Base-by-base conservation (phyloP, 805 yeast genomes). In the Metschnikowia koreensis region DNA sequence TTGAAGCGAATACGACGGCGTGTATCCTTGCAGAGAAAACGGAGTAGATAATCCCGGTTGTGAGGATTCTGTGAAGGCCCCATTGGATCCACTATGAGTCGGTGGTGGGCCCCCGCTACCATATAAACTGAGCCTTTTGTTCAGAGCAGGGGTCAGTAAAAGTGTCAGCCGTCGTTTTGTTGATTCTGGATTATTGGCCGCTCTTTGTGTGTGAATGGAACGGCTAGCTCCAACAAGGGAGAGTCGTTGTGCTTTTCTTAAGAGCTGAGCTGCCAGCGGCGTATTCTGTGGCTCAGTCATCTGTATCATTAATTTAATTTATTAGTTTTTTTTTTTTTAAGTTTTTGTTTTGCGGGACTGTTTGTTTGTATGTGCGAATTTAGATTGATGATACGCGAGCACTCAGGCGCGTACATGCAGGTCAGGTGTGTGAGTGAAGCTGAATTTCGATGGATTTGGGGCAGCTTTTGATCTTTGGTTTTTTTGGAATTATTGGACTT, bases 71-170 rank as follows among this genome's bases (percentile, higher is more conserved):
- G 39, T 27, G 1, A 16, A 13, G 1, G 38, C 33, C 29, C 29
- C 16, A 16, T 13, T 36, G 29, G 46, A 15, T 12, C 40, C 44
- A 13, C 3, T 13, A 13, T 42, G 39, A 9, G 28, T 15, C 7
- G 31, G 38, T 16, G 34, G n/a, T 6, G 46, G 22, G 41, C 52
- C 54, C 1, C 42, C 45, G 28, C 54, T 52, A 44, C 51, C 51
- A 16, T 47, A 37, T 7, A 52, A 36, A 50, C 55, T 54, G 38
- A 44, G 46, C 26, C 60, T 60, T 42, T 61, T 62, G 44, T 65
- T 62, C 46, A 68, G 66, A 7, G 73, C 73, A 13, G 75, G 74
- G 1, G 75, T 69, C 47, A 64, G 61, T 10, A 68, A 60, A 13
- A 68, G 57, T 13, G 61, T 56, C 46, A 73, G 69, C 46, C 66